phyloP scores from a whole-genome alignment of 2,329 filamentous ascomycete genomes.

The Fusarium drepaniforme region DNA sequence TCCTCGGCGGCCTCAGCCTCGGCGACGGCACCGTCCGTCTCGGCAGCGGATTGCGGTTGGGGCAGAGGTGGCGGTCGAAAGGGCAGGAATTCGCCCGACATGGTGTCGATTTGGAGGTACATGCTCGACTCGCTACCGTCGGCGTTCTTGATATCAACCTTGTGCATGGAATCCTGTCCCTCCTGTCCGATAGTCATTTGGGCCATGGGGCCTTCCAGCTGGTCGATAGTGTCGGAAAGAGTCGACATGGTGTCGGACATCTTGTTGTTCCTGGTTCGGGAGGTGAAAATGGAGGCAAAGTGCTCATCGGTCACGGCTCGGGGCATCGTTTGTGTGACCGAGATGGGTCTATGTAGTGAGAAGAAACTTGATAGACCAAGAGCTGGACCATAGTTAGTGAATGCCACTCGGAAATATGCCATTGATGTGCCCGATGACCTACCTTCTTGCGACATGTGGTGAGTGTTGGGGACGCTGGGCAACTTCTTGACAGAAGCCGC shows the following conservation, averaged over 20 bases:
- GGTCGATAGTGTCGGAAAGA: conserved; percentile 69
- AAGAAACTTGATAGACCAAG: conserved; percentile 93
- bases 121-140: conserved; percentile 70
- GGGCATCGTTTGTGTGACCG: conserved; percentile 85
- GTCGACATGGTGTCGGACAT: conserved; percentile 76
- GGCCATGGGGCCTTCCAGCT: conserved; percentile 70
- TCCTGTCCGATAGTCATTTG: conserved; percentile 61
- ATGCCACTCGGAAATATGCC: not conserved
- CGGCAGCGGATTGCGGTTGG: conserved; percentile 63
- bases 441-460: conserved; percentile 78
- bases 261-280: conserved; percentile 62
- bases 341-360: conserved; percentile 94
- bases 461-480: conserved; percentile 81
- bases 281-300: conserved; percentile 87
- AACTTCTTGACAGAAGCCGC: conserved; percentile 67
- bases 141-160: conserved; percentile 66
- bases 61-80: conserved; percentile 90
- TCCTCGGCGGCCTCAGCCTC: conserved; percentile 51
- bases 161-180: conserved; percentile 61
- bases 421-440: conserved; percentile 38
- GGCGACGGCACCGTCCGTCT: conserved; percentile 51
- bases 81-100: conserved; percentile 79
- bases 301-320: conserved; percentile 77
- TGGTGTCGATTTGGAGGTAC: conserved; percentile 75
- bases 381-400: conserved; percentile 65